Evolutionary conservation across 768 basidiomycete genomes (phyloP).

Genomic region (Dioszegia crocea): DNA sequence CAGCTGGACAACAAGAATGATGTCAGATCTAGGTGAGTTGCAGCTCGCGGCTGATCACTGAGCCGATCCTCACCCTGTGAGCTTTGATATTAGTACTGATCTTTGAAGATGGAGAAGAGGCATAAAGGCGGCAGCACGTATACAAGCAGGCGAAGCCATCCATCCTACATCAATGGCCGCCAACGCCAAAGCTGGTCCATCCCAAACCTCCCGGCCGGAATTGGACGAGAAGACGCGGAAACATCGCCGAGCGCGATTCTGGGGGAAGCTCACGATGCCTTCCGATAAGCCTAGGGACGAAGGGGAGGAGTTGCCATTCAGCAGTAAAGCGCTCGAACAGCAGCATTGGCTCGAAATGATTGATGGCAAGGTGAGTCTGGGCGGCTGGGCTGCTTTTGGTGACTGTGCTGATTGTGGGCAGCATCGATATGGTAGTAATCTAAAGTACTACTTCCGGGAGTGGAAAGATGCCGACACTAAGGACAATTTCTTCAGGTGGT

Average conservation of each 20-base stretch:
- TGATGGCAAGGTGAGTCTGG: constrained; percentile 33
- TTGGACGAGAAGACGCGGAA: constrained; percentile 10
- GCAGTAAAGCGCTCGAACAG: constrained; percentile 39
- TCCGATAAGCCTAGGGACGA: constrained; percentile 27
- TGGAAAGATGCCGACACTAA: constrained; percentile 61
- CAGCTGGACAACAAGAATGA: constrained; percentile 41
- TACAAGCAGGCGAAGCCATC: constrained; percentile 29
- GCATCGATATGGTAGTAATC: constrained; percentile 44
- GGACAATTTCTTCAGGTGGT: constrained; percentile 62
- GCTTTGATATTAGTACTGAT: too few species aligned
- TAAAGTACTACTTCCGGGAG: constrained; percentile 56
- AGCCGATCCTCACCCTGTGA: too few species aligned
- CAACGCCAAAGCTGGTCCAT: constrained; percentile 6
- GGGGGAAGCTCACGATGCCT: constrained; percentile 28
- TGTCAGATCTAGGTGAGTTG: constrained; percentile 30
- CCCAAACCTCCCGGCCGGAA: constrained; percentile 2
- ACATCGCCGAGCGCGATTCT: constrained; percentile 25
- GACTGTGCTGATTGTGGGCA: constrained; percentile 1
- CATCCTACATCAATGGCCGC: constrained; percentile 8
- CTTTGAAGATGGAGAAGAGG: constrained; percentile 39
- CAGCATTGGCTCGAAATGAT: constrained; percentile 49
- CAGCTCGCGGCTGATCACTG: too few species aligned
- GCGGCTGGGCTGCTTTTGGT: background rate
- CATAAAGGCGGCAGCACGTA: constrained; percentile 22
- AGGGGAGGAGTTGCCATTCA: constrained; percentile 27